Conservation (phyloP, 805 yeast species). For the Phaffomyces opuntiae region DNA sequence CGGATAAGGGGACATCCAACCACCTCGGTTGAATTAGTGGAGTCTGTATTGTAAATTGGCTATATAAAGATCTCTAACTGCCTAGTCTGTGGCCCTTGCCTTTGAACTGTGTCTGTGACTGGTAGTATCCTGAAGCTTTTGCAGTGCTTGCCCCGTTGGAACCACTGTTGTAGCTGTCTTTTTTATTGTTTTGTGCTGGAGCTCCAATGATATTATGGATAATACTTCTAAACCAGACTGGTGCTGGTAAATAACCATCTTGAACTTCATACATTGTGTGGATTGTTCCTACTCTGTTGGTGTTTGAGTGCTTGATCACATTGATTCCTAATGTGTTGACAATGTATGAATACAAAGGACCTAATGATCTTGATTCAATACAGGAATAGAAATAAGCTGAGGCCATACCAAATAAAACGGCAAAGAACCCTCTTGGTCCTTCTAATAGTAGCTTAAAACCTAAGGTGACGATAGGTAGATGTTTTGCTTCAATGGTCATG, state of each 20-base stretch:
- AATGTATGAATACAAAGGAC: constrained; percentile 31
- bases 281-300: constrained; percentile 27
- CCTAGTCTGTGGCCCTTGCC: constrained; percentile 37
- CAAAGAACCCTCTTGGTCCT: constrained; percentile 33
- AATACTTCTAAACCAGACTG: constrained; percentile 33
- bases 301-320: constrained; percentile 15
- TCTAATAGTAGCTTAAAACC: constrained; percentile 38
- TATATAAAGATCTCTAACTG: neutral
- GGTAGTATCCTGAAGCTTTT: constrained; percentile 9
- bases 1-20: neutral
- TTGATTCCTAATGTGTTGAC: constrained; percentile 17
- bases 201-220: constrained; percentile 18
- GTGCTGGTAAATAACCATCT: constrained; percentile 51
- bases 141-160: constrained; percentile 7
- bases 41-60: neutral
- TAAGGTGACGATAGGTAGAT: constrained; percentile 43
- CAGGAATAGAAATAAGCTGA: constrained; percentile 57
- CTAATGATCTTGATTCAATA: constrained; percentile 45
- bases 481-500: constrained; percentile 51
- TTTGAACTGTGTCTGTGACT: constrained; percentile 21
- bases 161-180: constrained; percentile 1
- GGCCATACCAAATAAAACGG: constrained; percentile 41
- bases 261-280: constrained; percentile 32
- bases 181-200: constrained; percentile 7
- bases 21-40: neutral